Conservation (phyloP, 352 stramenopile genomes). For the Phytophthora tentaculata region DNA sequence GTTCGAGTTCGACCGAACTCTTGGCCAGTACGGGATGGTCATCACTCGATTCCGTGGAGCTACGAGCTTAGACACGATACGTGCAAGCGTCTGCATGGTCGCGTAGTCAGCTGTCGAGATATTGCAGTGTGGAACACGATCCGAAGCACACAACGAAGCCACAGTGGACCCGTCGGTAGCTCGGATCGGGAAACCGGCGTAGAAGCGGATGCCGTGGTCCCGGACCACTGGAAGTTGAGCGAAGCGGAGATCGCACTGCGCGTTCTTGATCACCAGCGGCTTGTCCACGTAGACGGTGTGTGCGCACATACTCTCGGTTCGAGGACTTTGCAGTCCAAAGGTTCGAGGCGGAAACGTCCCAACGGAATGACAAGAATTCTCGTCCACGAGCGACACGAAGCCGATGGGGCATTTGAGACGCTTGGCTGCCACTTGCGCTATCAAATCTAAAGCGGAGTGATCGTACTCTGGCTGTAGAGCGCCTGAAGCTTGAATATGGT, state of each 20-base stretch:
- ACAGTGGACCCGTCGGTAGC: conserved; percentile 51
- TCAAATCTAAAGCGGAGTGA: conserved; percentile 46
- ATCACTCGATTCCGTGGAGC: conserved; percentile 20
- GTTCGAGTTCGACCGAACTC: conserved; percentile 20
- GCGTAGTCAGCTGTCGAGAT: conserved; percentile 69
- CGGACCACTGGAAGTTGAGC: conserved; percentile 49
- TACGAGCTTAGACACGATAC: conserved; percentile 43
- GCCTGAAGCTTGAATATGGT: conserved; percentile 42
- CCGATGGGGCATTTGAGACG: conserved; percentile 52
- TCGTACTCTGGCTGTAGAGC: conserved; percentile 51
- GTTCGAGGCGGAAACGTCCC: conserved; percentile 35
- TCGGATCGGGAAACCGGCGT: conserved; percentile 58
- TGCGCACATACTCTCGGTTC: conserved; percentile 56
- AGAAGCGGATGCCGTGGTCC: conserved; percentile 53
- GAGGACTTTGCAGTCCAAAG: conserved; percentile 24
- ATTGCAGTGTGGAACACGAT: conserved; percentile 45
- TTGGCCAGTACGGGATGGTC: conserved; percentile 30
- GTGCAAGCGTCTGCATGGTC: conserved; percentile 59
- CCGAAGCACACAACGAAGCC: conserved; percentile 55
- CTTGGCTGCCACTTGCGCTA: conserved; percentile 53
- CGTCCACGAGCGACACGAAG: conserved; percentile 57
- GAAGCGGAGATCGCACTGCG: conserved; percentile 58
- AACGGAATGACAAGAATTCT: conserved; percentile 45
- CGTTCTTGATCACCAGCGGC: conserved; percentile 61
- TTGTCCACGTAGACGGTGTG: conserved; percentile 62